Conservation (phyloP, 805 yeast species). For the Spathaspora sp. region DNA sequence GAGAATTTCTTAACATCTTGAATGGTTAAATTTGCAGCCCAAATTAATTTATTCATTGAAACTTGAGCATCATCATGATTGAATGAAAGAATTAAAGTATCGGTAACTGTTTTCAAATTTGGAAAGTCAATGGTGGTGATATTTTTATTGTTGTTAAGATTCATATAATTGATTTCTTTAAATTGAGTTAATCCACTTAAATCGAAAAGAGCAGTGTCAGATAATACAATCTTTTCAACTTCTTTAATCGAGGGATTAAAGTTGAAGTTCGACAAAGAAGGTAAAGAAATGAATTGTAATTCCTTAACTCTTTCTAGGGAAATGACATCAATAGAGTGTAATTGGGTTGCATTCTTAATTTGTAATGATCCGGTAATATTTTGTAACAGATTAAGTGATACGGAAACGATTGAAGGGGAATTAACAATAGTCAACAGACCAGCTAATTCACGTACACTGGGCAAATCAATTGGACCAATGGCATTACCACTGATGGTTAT, state of each 20-base stretch:
- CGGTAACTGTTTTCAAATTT: constrained; percentile 28
- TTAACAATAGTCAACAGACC: constrained; percentile 35
- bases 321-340: constrained; percentile 33
- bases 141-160: constrained; percentile 43
- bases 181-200: constrained; percentile 31
- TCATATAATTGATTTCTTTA: constrained; percentile 28
- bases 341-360: constrained; percentile 36
- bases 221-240: constrained; percentile 29
- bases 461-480: constrained; percentile 25
- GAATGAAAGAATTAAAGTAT: constrained; percentile 36
- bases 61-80: constrained; percentile 34
- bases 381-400: constrained; percentile 25
- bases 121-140: constrained; percentile 31
- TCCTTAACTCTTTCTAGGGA: constrained; percentile 24
- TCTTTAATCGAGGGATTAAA: constrained; percentile 33
- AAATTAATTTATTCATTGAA: constrained; percentile 30
- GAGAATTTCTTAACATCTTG: constrained; percentile 35
- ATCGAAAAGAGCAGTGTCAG: constrained; percentile 40
- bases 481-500: constrained; percentile 35
- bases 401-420: constrained; percentile 34
- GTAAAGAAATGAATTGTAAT: constrained; percentile 37
- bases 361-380: constrained; percentile 34
- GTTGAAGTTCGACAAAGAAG: constrained; percentile 36
- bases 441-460: constrained; percentile 21
- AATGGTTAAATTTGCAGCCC: constrained; percentile 43